Conservation (phyloP, 2,329 filamentous ascomycete species). For the Cordyceps cicadae region DNA sequence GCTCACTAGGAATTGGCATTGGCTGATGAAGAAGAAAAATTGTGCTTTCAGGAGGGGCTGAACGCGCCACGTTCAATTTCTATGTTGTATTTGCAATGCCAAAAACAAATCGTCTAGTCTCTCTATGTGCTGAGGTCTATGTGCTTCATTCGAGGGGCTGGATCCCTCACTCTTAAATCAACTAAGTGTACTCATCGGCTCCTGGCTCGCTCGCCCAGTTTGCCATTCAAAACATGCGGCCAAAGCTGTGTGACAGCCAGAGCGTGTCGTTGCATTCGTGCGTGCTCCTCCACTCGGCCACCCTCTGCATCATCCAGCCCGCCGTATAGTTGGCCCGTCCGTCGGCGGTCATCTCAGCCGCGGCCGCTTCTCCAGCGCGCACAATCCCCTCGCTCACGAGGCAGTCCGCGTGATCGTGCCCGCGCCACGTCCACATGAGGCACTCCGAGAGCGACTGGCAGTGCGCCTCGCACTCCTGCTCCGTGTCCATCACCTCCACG, state of each 20-base stretch:
- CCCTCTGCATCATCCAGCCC: not conserved
- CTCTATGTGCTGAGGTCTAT: not conserved
- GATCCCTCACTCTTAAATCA: not conserved
- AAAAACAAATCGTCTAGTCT: not conserved
- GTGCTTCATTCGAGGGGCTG: not conserved
- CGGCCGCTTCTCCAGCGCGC: not conserved
- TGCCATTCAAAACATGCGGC: not conserved
- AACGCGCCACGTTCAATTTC: no score
- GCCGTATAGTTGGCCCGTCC: not conserved
- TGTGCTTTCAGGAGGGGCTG: no score
- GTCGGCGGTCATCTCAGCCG: not conserved
- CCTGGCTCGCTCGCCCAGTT: not conserved
- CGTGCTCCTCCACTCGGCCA: not conserved
- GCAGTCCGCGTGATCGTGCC: not conserved
- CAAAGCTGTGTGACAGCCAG: slow-evolving; percentile 2
- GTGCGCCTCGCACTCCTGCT: not conserved
- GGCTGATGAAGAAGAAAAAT: no score
- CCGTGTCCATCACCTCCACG: not conserved
- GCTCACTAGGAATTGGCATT: no score
- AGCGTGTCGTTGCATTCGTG: not conserved
- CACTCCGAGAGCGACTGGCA: not conserved
- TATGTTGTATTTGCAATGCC: no score
- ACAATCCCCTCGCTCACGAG: not conserved
- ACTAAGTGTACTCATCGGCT: not conserved
- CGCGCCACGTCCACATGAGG: slow-evolving; percentile 6